Evolutionary conservation across 2,329 filamentous ascomycete species (phyloP), one percentile per base, ranked within the genome.

Genomic region (Aspergillus caelatus): DNA sequence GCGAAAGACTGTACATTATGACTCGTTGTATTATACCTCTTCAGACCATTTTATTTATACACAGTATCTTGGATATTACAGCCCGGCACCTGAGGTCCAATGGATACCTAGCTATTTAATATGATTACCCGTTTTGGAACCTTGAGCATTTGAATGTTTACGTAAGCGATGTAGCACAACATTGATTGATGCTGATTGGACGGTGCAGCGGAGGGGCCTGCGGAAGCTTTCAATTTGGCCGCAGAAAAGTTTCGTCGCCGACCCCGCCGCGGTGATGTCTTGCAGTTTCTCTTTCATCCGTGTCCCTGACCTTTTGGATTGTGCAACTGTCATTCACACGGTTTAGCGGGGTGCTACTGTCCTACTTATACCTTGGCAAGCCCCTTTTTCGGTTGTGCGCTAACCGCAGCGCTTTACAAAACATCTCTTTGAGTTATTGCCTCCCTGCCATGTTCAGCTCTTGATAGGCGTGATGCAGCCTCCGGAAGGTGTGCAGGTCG

Each of bases 401-500:
- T 59, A 46, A 48, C 12, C 16, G 34, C 21, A 50, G 23, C 45
- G 30, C 57, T 41, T 9, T 19, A 36, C 58, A 16, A 52, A 19
- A 52, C 48, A 43, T 59, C 61, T 39, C 43, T 64, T 16, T 71
- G 62, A 70, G 62, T 71, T 65, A 70, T 63, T 70, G 64, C 71
- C 69, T 68, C 65, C 70, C 64, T 74, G 75, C 72, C 74, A 79
- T 79, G 77, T 69, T 70, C 70, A 69, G 68, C 69, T 67, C 66
- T 71, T 79, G 76, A 79, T 69, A 59, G 67, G 72, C 62, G 71
- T 70, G 63, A 76, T 79, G 78, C 77, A 79, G 74, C 75, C 76
- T 73, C 72, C 74, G 67, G 79, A 80, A 70, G 74, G 75, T 75
- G 75, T 74, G 64, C 77, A 79, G 70, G 78, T 88, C 72, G 78